A percentile compares a stretch with the other conserved stretches of the same genome.
Conservation (phyloP, 257 asterid species). For the Capsicum baccatum region DNA sequence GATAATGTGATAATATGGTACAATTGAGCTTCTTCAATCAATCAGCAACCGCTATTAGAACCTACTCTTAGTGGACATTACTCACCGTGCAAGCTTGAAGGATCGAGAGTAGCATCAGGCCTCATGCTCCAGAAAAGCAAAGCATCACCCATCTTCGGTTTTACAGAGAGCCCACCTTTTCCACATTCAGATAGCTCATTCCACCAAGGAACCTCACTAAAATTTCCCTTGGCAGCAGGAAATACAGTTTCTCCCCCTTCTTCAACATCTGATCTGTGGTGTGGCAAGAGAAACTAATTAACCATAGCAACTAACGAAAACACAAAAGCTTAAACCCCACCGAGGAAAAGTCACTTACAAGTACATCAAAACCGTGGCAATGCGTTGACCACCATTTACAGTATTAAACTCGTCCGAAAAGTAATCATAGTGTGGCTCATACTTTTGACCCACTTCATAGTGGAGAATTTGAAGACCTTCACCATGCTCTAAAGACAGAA, state of each 20-base stretch:
- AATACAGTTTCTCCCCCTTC: slow-evolving; percentile 99
- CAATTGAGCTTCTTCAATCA: background rate
- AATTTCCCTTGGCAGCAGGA: slow-evolving; percentile 90
- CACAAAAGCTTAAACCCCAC: slow-evolving; percentile 22
- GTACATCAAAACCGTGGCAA: slow-evolving; percentile 97
- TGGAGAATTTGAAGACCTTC: slow-evolving; percentile 98
- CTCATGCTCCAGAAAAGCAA: slow-evolving; percentile 99
- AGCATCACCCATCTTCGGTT: slow-evolving; percentile 96
- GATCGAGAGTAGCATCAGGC: slow-evolving; percentile 90
- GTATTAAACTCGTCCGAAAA: slow-evolving; percentile 87
- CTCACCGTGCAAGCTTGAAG: slow-evolving; percentile 97
- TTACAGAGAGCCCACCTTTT: slow-evolving; percentile 87
- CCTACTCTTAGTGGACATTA: slow-evolving; percentile 27
- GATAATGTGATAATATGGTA: background rate
- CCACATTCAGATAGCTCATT: slow-evolving; percentile 97
- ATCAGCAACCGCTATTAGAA: background rate
- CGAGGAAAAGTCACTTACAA: slow-evolving; percentile 63
- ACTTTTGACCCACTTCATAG: slow-evolving; percentile 95
- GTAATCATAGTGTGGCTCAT: slow-evolving; percentile 96
- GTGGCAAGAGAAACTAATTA: background rate
- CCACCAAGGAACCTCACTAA: slow-evolving; percentile 88
- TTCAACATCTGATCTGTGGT: slow-evolving; percentile 89
- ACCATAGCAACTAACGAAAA: background rate
- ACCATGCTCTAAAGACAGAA: slow-evolving; percentile 73
- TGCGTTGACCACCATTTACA: slow-evolving; percentile 92